Base-by-base conservation (phyloP, 345 rosid species). In the Eucalyptus cladocalyx region DNA sequence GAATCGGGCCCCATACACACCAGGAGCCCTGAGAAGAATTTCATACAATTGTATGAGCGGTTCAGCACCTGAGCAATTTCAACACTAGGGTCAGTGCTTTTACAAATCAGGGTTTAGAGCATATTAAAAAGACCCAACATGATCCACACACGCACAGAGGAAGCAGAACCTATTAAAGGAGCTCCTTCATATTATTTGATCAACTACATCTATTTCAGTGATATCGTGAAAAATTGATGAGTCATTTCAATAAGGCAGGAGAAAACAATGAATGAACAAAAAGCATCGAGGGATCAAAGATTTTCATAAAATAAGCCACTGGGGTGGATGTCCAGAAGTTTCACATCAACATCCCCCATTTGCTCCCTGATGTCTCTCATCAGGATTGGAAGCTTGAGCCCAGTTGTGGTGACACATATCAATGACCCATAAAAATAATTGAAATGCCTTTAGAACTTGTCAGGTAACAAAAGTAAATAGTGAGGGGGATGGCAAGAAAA, bases 1-100 rank as follows among this genome's bases (percentile, higher is more conserved):
- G 92, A 97, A 97, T 45, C 99, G 95, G 4, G 97, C 95, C 42
- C 99, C 99, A 21, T 91, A 93, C 60, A 97, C 96, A 5, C 99
- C 99, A 4, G 98, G 99, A 26, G 98, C 96, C 88, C 90, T 88
- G 91, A 91, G 91, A 48, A 98, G 96, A 80, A 96, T 96, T 93
- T 92, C 91, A 88, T 95, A 95, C 56, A 97, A 94, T 91, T 96
- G 95, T 90, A 94, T 96, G 92, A 98, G 86, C 80, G 98, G 97
- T 93, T 96, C 96, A 21, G 94, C 95, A 91, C 98, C 98, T 97
- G 89, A 67, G 89, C 89, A 69, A 67, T 86, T 49, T 86, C 42
- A 47, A 88, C 30, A 34, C 65, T 26, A 16, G 47, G 47, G 80
- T 69, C 15, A 47, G 47, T 67, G 23, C 49, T 11, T 43, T 43